phyloP scores from a whole-genome alignment of 306 rosid genomes.

The Dicorynia guianensis region DNA sequence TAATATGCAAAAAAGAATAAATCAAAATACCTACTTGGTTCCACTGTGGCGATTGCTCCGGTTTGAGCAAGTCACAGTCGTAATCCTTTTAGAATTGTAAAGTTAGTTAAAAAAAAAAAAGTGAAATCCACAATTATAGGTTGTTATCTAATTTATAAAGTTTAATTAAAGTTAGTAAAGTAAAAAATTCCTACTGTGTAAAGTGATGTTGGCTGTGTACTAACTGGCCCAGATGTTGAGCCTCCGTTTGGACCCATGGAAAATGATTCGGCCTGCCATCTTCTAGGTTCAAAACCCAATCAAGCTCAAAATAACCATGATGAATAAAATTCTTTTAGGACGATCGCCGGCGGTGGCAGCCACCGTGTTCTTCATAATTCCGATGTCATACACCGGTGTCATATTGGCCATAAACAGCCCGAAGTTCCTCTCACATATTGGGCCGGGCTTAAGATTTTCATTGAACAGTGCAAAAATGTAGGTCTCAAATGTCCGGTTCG shows the following conservation, averaged over 20 bases:
- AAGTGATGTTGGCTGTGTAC: no score
- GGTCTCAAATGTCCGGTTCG: conserved; percentile 68
- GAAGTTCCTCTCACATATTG: no score
- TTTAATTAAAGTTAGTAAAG: no score
- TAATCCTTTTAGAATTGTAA: no score
- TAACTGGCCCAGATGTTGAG: neutral
- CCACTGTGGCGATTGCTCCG: conserved; percentile 42
- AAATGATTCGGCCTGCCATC: conserved; percentile 50
- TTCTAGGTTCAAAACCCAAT: conserved; percentile 54
- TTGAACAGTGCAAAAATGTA: conserved; percentile 73
- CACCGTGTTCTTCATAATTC: conserved; percentile 57
- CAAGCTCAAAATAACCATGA: conserved; percentile 39
- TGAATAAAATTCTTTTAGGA: conserved; percentile 34
- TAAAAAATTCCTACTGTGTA: no score
- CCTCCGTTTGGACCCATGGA: conserved; percentile 8
- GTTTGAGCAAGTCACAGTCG: conserved; percentile 50
- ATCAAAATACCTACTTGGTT: conserved; percentile 45
- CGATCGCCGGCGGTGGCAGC: conserved; percentile 41
- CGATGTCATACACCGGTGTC: conserved; percentile 51
- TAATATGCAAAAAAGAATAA: neutral
- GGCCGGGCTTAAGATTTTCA: conserved; percentile 77
- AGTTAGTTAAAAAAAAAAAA: no score
- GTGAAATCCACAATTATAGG: no score
- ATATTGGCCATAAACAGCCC: neutral
- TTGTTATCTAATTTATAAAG: no score